Base-by-base conservation (phyloP, 208 protist genomes). In the Leishmania arabica region DNA sequence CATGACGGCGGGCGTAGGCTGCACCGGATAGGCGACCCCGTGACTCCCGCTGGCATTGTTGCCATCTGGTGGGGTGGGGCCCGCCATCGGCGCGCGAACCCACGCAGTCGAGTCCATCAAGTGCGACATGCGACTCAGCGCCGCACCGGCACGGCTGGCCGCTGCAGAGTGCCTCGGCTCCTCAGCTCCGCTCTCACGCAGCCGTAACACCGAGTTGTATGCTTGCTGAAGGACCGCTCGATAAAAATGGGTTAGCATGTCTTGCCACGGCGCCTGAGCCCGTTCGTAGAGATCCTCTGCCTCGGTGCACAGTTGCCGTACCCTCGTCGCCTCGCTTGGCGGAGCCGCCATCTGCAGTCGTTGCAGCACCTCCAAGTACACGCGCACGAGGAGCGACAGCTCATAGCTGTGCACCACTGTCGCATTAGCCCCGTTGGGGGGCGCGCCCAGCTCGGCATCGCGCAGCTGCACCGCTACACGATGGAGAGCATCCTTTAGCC, bases 391-490 rank as follows among this genome's bases (percentile, higher is more conserved):
- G 31, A 86, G 45, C 21, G 82, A 53, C 27, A 79, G 11, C 58
- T 86, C 82, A 34, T 86, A 86, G 74, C 82, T 76, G 78, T 80
- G 75, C 5, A 86, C 53, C n/a, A 86, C 82, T n/a, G 51, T 37
- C 40, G 72, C 49, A 0, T 60, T 65, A 3, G n/a, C 49, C 19
- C 68, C 45, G 65, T 47, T 34, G 24, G 56, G 42, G 31, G 53
- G 21, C 17, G n/a, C 24, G 1, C 51, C 7, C 5, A 45, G 6
- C 1, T 21, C 11, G 19, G 24, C 56, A 47, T 65, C 17, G 53
- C 53, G 53, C 58, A 85, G 49, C 77, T 56, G 42, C 31, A 62
- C 31, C 40, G 56, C 76, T 3, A 75, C 40, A 27, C 70, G 70
- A 19, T 37, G 62, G 1, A 85, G 68, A 0, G 81, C 54, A 6